Percentiles rank a stretch among this genome's conserved stretches.
Evolutionary conservation across 805 yeast species (phyloP).

Genomic region (Kodamaea kaohsiungensis): DNA sequence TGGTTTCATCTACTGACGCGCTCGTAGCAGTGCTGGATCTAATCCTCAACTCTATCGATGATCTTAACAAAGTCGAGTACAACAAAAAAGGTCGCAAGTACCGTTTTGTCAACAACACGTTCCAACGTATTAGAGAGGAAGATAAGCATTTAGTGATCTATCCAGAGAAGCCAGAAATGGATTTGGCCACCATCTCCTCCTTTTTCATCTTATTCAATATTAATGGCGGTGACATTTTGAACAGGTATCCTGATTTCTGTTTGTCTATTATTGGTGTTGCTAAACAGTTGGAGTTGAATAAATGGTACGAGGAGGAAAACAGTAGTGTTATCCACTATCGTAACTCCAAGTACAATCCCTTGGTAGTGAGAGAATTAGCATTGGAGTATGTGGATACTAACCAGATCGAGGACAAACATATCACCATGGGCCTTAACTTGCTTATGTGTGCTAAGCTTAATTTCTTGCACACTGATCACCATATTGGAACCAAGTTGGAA

Average conservation of each 20-base stretch:
- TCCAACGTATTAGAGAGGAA: constrained; percentile 50
- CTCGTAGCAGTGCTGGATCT: constrained; percentile 35
- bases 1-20: constrained; percentile 32
- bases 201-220: constrained; percentile 42
- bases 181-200: constrained; percentile 43
- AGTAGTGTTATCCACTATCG: constrained; percentile 40
- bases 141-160: constrained; percentile 48
- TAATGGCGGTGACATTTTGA: constrained; percentile 37
- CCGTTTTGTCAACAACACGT: constrained; percentile 47
- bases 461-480: constrained; percentile 58
- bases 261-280: constrained; percentile 51
- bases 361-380: constrained; percentile 30
- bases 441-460: constrained; percentile 49
- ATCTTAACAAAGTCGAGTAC: constrained; percentile 36
- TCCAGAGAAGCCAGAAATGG: constrained; percentile 29
- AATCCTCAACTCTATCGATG: constrained; percentile 36
- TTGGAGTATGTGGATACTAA: constrained; percentile 25
- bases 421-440: constrained; percentile 43
- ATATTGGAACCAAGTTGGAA: constrained; percentile 50
- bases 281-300: constrained; percentile 46
- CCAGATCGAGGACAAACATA: constrained; percentile 33
- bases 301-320: constrained; percentile 51
- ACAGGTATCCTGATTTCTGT: constrained; percentile 42
- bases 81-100: constrained; percentile 50
- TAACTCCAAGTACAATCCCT: constrained; percentile 35